A percentile compares a stretch with the other conserved stretches of the same genome.
Conservation (phyloP, 805 yeast species). For the Ogataea nitratoaversa region DNA sequence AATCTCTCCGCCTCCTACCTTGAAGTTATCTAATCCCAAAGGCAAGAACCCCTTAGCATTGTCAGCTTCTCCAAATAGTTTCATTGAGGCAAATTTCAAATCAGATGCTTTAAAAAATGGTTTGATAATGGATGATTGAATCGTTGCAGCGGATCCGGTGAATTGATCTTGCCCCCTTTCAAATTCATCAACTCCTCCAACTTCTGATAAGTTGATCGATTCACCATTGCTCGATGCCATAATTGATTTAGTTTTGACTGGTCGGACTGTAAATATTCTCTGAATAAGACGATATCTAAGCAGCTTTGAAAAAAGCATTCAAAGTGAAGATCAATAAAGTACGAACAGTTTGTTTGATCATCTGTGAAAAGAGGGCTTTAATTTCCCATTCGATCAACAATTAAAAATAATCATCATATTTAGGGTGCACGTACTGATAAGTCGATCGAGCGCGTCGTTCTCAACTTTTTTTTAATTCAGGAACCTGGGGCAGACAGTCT, state of each 20-base stretch:
- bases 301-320: too few relatives aligned
- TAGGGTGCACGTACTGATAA: too few relatives aligned
- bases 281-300: too few relatives aligned
- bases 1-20: background rate
- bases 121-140: conserved; percentile 26
- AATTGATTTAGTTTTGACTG: too few relatives aligned
- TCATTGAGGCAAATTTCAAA: conserved; percentile 16
- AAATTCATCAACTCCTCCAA: background rate
- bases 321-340: too few relatives aligned
- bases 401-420: too few relatives aligned
- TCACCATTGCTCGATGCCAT: background rate
- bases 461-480: background rate
- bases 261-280: too few relatives aligned
- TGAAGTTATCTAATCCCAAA: background rate
- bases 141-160: conserved; percentile 12
- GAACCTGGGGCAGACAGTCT: too few relatives aligned
- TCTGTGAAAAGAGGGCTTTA: background rate
- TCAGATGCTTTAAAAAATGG: conserved; percentile 24
- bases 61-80: conserved; percentile 18
- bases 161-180: conserved; percentile 2
- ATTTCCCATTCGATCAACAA: background rate
- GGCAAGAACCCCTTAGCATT: background rate
- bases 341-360: background rate
- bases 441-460: background rate
- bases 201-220: background rate